Evolutionary conservation across 2,329 filamentous ascomycete genomes (phyloP).

Genomic region (Aspergillus aculeatinus): DNA sequence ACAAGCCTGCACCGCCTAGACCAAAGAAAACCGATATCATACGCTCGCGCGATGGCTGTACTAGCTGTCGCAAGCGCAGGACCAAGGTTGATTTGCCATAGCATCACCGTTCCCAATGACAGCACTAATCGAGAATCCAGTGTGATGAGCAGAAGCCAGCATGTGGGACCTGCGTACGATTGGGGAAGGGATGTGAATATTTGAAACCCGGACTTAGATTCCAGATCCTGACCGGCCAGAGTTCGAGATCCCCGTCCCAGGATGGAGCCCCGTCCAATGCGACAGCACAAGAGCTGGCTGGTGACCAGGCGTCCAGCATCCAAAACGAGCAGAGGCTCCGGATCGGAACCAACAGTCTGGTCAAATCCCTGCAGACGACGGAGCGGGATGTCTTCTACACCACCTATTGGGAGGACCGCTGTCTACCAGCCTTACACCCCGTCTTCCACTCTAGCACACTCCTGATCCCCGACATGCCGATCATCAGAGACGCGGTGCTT

Average conservation of each 20-base stretch:
- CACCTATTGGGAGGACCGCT: constrained; percentile 27
- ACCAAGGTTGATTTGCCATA: constrained; percentile 15
- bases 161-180: constrained; percentile 25
- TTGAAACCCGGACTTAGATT: constrained; percentile 17
- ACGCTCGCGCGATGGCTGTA: constrained; percentile 23
- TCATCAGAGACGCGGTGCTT: constrained; percentile 19
- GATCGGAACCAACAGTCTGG: constrained; percentile 5
- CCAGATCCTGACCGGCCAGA: not conserved
- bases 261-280: not conserved
- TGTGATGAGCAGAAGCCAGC: constrained; percentile 26
- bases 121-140: constrained; percentile 4
- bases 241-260: not conserved
- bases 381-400: constrained; percentile 26
- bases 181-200: constrained; percentile 20
- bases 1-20: constrained; percentile 18
- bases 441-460: constrained; percentile 15
- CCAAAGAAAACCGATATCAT: constrained; percentile 21
- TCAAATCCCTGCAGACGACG: constrained; percentile 21
- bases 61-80: constrained; percentile 17
- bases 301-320: not conserved
- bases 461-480: not conserved
- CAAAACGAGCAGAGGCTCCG: not conserved
- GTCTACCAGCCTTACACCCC: constrained; percentile 26
- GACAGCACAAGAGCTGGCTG: not conserved
- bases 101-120: not conserved